A percentile compares a stretch with the other conserved stretches of the same genome.
phyloP scores from a whole-genome alignment of 768 basidiomycete species.

The Suillus ampliporus region DNA sequence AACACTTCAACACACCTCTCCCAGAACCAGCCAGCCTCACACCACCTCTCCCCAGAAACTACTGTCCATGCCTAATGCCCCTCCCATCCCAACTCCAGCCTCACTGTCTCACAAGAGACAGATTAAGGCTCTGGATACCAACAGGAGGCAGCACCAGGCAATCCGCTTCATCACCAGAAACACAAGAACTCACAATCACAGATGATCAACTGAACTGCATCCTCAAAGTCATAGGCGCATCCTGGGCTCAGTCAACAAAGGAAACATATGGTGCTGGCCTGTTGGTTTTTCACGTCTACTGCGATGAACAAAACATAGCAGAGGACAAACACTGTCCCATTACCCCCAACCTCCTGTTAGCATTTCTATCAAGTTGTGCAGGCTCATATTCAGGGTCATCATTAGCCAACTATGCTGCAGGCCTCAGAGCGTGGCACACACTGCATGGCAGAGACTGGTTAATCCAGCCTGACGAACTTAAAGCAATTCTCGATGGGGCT shows the following conservation, averaged over 20 bases:
- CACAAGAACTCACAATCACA: constrained; percentile 12
- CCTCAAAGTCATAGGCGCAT: constrained; percentile 23
- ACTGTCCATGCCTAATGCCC: constrained; percentile 20
- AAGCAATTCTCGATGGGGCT: constrained; percentile 20
- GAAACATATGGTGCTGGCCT: constrained; percentile 48
- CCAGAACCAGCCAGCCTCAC: too few relatives aligned
- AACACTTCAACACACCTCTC: too few relatives aligned
- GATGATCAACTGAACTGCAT: constrained; percentile 32
- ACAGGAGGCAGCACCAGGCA: background rate
- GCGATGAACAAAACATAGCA: constrained; percentile 38
- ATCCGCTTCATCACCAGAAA: background rate
- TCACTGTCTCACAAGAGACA: constrained; percentile 33
- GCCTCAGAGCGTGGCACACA: constrained; percentile 32
- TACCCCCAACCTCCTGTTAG: constrained; percentile 9
- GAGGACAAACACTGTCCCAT: constrained; percentile 42
- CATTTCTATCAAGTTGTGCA: constrained; percentile 22
- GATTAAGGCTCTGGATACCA: constrained; percentile 34
- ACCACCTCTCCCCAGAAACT: background rate
- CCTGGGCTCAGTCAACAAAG: constrained; percentile 38
- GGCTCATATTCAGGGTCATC: constrained; percentile 19
- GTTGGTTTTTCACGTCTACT: constrained; percentile 45
- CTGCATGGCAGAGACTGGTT: constrained; percentile 24
- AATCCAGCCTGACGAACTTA: constrained; percentile 18
- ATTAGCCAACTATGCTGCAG: constrained; percentile 13
- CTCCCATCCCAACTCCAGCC: constrained; percentile 28